Evolutionary conservation across 2,329 filamentous ascomycete species (phyloP).

Genomic region (Metarhizium sp.): DNA sequence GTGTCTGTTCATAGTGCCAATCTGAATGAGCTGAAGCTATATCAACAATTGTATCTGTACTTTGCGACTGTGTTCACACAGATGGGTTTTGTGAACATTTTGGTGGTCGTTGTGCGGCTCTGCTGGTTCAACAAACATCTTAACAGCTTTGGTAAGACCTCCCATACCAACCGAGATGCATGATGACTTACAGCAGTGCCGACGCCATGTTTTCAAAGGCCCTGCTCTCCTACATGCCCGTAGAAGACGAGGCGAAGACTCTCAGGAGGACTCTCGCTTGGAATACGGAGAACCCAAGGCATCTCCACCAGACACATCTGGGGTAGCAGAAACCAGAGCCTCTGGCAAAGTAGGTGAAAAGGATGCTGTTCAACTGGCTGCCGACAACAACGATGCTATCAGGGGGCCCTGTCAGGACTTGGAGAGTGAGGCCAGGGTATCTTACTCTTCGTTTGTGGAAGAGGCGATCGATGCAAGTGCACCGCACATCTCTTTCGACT

Average conservation of each 20-base stretch:
- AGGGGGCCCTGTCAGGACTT: too few species aligned
- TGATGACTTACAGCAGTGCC: not conserved
- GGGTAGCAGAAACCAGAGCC: not conserved
- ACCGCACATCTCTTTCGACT: too few species aligned
- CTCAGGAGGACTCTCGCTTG: not conserved
- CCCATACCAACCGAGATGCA: not conserved
- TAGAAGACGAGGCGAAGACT: not conserved
- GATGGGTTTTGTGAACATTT: slow-evolving; percentile 37
- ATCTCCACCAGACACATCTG: not conserved
- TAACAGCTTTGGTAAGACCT: slow-evolving; percentile 22
- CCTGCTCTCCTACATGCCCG: slow-evolving; percentile 1
- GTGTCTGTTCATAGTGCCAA: slow-evolving; percentile 29
- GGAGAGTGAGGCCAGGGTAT: too few species aligned
- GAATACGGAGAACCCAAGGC: not conserved
- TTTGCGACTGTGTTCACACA: slow-evolving; percentile 39
- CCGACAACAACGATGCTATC: not conserved
- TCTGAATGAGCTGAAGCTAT: slow-evolving; percentile 35
- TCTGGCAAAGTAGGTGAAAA: not conserved
- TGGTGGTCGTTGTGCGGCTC: slow-evolving; percentile 37
- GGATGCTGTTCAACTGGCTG: not conserved
- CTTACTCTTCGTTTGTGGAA: too few species aligned
- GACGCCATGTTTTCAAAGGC: not conserved
- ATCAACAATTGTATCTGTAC: slow-evolving; percentile 43
- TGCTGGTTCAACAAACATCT: slow-evolving; percentile 39
- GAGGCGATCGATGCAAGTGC: too few species aligned